Conservation (phyloP, 148 eudicot genomes). For the Gaultheria prostrata region DNA sequence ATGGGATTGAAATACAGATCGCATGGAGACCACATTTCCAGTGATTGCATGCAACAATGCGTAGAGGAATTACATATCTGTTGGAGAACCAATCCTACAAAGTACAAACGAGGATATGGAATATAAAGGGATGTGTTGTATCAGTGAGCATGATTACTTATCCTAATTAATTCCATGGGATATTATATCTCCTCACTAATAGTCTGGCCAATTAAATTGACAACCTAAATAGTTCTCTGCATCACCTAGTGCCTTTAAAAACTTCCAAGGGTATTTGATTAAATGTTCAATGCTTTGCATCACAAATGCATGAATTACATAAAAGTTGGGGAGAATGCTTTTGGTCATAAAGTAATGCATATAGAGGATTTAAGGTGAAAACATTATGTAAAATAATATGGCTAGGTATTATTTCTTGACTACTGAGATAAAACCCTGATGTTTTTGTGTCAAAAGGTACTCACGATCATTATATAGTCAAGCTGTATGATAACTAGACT, state of each 20-base stretch:
- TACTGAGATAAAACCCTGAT: not conserved
- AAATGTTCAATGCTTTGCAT: not conserved
- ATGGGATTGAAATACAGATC: not conserved
- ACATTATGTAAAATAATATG: not conserved
- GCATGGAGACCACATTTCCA: too few species aligned
- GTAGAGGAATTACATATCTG: not conserved
- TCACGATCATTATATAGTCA: not conserved
- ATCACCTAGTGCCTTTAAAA: not conserved
- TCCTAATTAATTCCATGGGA: not conserved
- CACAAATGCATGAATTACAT: not conserved
- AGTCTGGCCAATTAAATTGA: not conserved
- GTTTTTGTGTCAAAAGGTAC: not conserved
- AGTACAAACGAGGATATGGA: not conserved
- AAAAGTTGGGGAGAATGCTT: not conserved
- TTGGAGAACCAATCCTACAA: not conserved
- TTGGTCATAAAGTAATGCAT: not conserved
- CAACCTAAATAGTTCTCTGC: not conserved
- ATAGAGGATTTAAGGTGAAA: not conserved
- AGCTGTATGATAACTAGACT: not conserved
- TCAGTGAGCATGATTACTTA: not conserved
- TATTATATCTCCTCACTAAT: not conserved
- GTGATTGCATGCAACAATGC: too few species aligned
- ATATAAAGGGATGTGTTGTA: not conserved
- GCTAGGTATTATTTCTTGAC: not conserved
- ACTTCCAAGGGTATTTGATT: not conserved